phyloP scores from a whole-genome alignment of 2,329 filamentous ascomycete species.

The Epichloe brachyelytri region DNA sequence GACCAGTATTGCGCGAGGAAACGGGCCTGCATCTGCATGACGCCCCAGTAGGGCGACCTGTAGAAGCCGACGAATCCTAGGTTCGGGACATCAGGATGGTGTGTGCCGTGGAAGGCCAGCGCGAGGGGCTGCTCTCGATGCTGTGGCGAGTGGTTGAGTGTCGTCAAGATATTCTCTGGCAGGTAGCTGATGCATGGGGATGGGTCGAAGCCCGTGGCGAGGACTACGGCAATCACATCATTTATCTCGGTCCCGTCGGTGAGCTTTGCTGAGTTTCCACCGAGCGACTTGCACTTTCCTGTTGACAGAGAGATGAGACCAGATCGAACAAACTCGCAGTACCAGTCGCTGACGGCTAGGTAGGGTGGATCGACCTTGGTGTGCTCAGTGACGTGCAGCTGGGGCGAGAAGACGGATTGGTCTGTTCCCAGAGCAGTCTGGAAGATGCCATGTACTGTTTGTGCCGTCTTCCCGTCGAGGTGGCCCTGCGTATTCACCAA shows the following conservation, averaged over 20 bases:
- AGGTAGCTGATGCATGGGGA: slow-evolving; percentile 53
- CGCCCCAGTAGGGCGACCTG: slow-evolving; percentile 71
- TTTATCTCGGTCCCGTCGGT: slow-evolving; percentile 25
- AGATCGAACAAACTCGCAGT: slow-evolving; percentile 60
- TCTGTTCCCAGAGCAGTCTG: slow-evolving; percentile 36
- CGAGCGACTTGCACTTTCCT: slow-evolving; percentile 30
- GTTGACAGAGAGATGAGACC: slow-evolving; percentile 40
- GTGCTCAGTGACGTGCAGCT: slow-evolving; percentile 24
- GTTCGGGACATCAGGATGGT: slow-evolving; percentile 45
- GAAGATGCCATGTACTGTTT: slow-evolving; percentile 38
- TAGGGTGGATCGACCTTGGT: slow-evolving; percentile 43
- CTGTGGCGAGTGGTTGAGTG: slow-evolving; percentile 42
- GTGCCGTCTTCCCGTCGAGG: slow-evolving; percentile 45
- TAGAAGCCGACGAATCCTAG: slow-evolving; percentile 78
- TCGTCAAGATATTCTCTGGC: slow-evolving; percentile 37
- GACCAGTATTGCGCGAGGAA: slow-evolving; percentile 51
- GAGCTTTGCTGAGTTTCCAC: slow-evolving; percentile 23
- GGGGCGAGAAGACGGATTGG: slow-evolving; percentile 36
- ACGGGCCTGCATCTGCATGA: slow-evolving; percentile 77
- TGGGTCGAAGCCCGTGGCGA: slow-evolving; percentile 65
- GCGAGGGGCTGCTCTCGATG: slow-evolving; percentile 48
- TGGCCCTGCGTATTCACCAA: slow-evolving; percentile 53
- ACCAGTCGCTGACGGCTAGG: slow-evolving; percentile 58
- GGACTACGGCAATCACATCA: slow-evolving; percentile 52
- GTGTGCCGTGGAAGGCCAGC: slow-evolving; percentile 53